Conservation (phyloP, 768 basidiomycete genomes). For the Terana coerulea region DNA sequence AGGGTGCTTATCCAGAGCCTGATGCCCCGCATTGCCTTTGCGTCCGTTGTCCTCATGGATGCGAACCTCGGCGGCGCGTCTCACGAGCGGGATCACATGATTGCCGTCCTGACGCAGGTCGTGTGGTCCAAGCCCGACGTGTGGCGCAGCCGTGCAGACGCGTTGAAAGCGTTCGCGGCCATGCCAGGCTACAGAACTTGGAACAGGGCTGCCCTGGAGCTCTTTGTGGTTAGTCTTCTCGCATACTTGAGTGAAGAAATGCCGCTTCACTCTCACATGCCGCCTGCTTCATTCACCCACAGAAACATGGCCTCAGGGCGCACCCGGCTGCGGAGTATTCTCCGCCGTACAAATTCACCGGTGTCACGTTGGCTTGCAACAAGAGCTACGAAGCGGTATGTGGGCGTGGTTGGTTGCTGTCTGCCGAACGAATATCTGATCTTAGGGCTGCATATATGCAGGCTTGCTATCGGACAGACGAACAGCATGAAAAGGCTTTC, state of each 20-base stretch:
- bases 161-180: not conserved
- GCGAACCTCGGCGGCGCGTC: slow-evolving; percentile 19
- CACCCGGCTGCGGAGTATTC: not conserved
- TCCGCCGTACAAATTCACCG: not conserved
- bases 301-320: not conserved
- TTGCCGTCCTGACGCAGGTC: not conserved
- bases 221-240: not conserved
- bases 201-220: not conserved
- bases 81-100: not conserved
- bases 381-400: not conserved
- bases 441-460: not conserved
- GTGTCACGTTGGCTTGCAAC: not conserved
- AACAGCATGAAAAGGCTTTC: not conserved
- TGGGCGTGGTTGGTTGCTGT: not conserved
- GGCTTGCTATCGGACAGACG: not conserved
- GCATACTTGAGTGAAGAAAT: too few species aligned
- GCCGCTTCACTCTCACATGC: not conserved
- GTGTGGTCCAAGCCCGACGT: slow-evolving; percentile 1
- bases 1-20: slow-evolving; percentile 42
- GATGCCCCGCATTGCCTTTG: slow-evolving; percentile 34
- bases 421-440: not conserved
- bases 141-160: slow-evolving; percentile 1
- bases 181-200: not conserved
- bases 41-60: slow-evolving; percentile 41
- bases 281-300: not conserved